A percentile compares a stretch with the other conserved stretches of the same genome.
phyloP scores from a whole-genome alignment of 257 asterid species.

The Lycium ferocissimum region DNA sequence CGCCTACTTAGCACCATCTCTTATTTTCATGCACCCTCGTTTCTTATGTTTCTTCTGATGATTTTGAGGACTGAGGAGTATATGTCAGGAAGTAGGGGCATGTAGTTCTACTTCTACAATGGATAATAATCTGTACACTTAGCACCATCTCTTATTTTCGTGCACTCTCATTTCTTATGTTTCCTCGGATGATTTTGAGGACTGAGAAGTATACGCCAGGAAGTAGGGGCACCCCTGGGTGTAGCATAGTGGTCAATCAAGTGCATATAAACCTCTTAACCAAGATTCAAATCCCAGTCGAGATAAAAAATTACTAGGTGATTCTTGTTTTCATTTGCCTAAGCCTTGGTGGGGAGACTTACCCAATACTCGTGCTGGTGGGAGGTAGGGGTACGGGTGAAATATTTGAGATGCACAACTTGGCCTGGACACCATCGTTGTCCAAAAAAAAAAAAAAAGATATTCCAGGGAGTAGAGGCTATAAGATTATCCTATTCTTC shows the following conservation, averaged over 20 bases:
- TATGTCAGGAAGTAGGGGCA: constrained; percentile 15
- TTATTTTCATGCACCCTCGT: constrained; percentile 9
- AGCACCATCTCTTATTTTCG: not conserved
- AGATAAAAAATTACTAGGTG: constrained; percentile 6
- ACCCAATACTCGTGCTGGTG: not conserved
- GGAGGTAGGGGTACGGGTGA: not conserved
- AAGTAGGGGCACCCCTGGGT: constrained; percentile 6
- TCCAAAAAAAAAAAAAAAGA: not conserved
- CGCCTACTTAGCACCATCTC: not conserved
- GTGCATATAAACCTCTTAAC: not conserved
- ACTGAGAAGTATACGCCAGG: not conserved
- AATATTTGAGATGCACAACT: not conserved
- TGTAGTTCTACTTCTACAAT: no score
- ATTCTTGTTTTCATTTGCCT: not conserved
- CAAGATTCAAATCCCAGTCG: not conserved
- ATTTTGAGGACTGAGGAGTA: not conserved
- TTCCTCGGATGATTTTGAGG: not conserved
- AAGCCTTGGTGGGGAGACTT: not conserved
- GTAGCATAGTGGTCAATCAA: not conserved
- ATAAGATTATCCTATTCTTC: not conserved
- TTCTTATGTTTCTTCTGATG: not conserved
- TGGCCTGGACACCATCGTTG: not conserved
- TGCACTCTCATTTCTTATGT: not conserved
- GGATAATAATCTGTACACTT: not conserved
- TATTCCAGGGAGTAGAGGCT: not conserved